Base-by-base conservation (phyloP, 108 stramenopile genomes). In the Nitzschia sp. region DNA sequence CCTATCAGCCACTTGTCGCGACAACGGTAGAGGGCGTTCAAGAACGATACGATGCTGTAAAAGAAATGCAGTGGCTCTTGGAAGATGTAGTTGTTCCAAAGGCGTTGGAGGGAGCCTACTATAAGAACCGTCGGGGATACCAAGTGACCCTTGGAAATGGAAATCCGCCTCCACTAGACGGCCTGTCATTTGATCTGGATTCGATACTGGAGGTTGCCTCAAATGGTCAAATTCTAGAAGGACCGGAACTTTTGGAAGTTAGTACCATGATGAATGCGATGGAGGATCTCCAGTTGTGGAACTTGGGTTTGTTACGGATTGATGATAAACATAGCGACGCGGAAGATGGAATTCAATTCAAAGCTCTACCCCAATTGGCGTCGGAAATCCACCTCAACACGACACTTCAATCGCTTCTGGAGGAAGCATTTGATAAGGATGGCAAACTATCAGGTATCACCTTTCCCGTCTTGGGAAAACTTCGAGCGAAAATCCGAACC, bases 201-300 rank as follows among this genome's bases (percentile, higher is more conserved):
- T 75, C 80, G n/a, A 73, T 90, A 19, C 63, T 87, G 8, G 71
- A 84, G 22, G 78, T 82, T 19, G 58, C 79, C 36, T 80, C 85
- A 16, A 25, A 71, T 2, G 84, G 80, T 5, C 45, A 70, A 36
- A 79, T 89, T 0, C 68, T 89, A 60, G 83, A 88, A 58, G 88
- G 91, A 3, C 83, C 84, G 21, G 88, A 92, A 45, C 64, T 92
- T 15, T 58, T 84, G 47, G 88, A 89, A 6, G 66, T 92, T 32
- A 44, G 77, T 3, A 59, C 50, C 33, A 82, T 87, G 59, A 60
- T 92, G 63, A 80, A 83, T 54, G 38, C 68, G 1, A 58, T 83
- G 38, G 66, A 82, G 62, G 88, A 92, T 45, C 41, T 87, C 8
- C 46, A 72, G 41, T 48, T 76, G 45, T 92, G 91, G 91, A 45